Evolutionary conservation across 805 yeast genomes (phyloP).

Genomic region (Kluyveromyces aestuarii): DNA sequence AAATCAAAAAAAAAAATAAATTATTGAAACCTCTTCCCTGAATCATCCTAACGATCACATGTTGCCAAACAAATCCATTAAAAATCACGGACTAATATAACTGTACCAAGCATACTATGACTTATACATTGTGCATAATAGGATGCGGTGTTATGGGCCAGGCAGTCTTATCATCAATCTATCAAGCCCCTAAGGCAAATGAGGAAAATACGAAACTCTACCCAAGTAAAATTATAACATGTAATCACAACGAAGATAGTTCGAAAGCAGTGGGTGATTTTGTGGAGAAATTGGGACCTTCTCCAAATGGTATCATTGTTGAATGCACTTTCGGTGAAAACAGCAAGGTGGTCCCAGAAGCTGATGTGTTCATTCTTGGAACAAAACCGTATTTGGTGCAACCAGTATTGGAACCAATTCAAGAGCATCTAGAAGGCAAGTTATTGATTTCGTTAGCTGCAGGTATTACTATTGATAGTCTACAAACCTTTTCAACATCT

Average conservation of each 20-base stretch:
- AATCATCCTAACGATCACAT: background rate
- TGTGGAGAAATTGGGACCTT: conserved; percentile 37
- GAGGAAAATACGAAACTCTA: conserved; percentile 31
- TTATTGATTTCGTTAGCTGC: conserved; percentile 79
- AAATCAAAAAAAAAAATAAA: background rate
- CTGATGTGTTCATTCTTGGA: conserved; percentile 71
- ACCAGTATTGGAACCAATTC: conserved; percentile 45
- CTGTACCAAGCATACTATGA: conserved; percentile 7
- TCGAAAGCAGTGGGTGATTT: conserved; percentile 41
- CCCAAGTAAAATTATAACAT: conserved; percentile 70
- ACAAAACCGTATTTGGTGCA: conserved; percentile 81
- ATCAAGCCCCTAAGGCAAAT: conserved; percentile 23
- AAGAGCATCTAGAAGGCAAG: conserved; percentile 38
- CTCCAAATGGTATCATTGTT: conserved; percentile 38
- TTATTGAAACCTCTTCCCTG: background rate
- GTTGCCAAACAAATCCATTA: background rate
- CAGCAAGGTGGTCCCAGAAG: conserved; percentile 46
- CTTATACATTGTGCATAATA: conserved; percentile 61
- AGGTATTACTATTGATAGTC: conserved; percentile 78
- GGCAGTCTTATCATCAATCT: conserved; percentile 70
- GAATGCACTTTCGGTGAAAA: conserved; percentile 48
- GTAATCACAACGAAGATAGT: conserved; percentile 41
- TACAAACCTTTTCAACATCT: conserved; percentile 36
- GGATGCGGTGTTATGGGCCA: conserved; percentile 97
- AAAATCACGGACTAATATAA: background rate